Percentiles rank a stretch among this genome's conserved stretches.
Conservation (phyloP, 139 green algal species). For the Limnomonas spitsbergensis region DNA sequence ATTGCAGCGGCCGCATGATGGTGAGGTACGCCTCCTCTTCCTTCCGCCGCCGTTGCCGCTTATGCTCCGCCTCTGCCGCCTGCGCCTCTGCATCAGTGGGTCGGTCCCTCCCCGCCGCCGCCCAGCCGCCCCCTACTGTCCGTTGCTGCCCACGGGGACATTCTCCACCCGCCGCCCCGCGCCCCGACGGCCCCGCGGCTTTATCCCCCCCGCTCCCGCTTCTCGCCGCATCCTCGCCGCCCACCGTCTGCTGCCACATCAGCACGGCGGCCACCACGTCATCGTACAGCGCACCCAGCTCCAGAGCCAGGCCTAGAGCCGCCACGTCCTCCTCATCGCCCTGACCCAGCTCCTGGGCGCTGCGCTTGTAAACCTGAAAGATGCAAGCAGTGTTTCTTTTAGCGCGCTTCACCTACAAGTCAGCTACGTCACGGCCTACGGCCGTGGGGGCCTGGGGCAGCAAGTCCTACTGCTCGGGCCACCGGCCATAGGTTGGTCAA, state of each 20-base stretch:
- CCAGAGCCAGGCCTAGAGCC: constrained; percentile 8
- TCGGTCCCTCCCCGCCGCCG: no score
- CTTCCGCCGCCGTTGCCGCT: neutral
- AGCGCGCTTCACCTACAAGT: no score
- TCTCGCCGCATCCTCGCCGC: neutral
- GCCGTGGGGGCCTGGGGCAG: no score
- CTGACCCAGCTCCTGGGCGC: constrained; percentile 10
- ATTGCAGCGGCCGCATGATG: neutral
- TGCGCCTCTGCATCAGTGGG: no score
- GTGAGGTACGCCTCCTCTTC: neutral
- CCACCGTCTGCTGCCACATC: constrained; percentile 3
- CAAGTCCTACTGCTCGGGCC: no score
- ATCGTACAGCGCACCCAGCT: neutral
- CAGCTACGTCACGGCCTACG: no score
- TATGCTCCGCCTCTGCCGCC: neutral
- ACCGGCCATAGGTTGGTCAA: no score
- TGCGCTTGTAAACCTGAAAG: constrained; percentile 17
- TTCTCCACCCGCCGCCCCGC: neutral
- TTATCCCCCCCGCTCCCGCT: no score
- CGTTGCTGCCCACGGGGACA: neutral
- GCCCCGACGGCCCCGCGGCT: no score
- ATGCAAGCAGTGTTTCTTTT: no score
- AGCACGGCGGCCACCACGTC: neutral
- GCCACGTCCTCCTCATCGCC: constrained; percentile 12
- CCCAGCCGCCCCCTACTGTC: no score